Conservation (phyloP, 2,329 filamentous ascomycete species). For the Colletotrichum chlorophyti region DNA sequence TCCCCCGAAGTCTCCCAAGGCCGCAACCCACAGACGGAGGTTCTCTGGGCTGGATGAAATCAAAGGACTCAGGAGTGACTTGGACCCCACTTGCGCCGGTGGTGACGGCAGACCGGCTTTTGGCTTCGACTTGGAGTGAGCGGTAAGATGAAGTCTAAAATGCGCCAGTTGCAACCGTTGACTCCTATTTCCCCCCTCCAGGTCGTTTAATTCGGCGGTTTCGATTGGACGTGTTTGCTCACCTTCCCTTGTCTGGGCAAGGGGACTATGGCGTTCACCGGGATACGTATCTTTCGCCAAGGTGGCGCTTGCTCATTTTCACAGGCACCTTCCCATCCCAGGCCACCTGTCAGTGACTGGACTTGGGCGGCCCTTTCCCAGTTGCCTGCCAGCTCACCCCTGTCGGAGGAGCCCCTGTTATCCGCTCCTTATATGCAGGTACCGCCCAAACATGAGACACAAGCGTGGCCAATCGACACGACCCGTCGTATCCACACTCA, state of each 20-base stretch:
- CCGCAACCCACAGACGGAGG: constrained; percentile 21
- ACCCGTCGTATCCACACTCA: not conserved
- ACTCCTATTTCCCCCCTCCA: no score
- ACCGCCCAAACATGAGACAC: constrained; percentile 29
- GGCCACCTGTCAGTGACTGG: not conserved
- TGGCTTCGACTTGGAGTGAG: not conserved
- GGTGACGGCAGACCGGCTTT: constrained; percentile 1
- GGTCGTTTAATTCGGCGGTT: no score
- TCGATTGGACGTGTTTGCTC: no score
- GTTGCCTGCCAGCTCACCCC: constrained; percentile 5
- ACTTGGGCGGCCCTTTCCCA: constrained; percentile 9
- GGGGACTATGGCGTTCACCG: no score
- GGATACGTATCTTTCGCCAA: no score
- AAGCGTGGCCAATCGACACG: constrained; percentile 18
- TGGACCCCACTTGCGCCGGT: constrained; percentile 11
- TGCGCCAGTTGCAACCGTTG: constrained; percentile 1
- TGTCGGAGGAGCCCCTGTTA: constrained; percentile 12
- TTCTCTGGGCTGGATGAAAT: constrained; percentile 26
- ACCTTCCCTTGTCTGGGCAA: no score
- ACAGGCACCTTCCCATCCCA: not conserved
- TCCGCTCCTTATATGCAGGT: constrained; percentile 29
- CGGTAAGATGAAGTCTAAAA: not conserved
- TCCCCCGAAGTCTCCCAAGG: not conserved
- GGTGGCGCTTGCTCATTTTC: not conserved
- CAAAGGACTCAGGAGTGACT: constrained; percentile 16